phyloP scores from a whole-genome alignment of 1,284 basidiomycete species.

The Pascua guehoae region DNA sequence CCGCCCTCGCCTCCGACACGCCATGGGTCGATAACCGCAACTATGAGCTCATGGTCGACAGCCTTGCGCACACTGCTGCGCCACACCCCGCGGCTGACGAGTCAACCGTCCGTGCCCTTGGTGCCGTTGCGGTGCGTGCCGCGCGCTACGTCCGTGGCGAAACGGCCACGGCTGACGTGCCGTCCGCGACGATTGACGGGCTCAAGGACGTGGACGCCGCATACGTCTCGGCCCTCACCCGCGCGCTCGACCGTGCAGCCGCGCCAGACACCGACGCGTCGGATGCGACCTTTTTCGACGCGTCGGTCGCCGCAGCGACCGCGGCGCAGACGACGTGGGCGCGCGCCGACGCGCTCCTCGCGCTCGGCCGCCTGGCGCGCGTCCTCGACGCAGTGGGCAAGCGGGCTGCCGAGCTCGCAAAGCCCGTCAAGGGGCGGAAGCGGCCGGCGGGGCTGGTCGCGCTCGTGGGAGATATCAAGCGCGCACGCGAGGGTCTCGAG shows the following conservation, averaged over 20 bases:
- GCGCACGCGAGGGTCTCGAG: conserved; percentile 6
- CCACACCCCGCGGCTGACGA: conserved; percentile 5
- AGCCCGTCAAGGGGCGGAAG: conserved; percentile 28
- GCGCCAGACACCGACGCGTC: neutral
- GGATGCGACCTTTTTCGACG: neutral
- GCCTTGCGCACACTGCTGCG: neutral
- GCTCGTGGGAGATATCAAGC: conserved; percentile 5
- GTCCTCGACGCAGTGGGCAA: conserved; percentile 12
- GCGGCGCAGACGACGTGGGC: neutral
- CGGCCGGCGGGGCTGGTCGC: conserved; percentile 10
- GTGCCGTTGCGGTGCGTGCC: conserved; percentile 1
- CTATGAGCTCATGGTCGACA: conserved; percentile 9
- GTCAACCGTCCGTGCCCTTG: conserved; percentile 6
- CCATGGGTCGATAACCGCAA: conserved; percentile 18
- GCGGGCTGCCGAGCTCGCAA: conserved; percentile 12
- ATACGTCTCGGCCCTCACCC: conserved; percentile 3
- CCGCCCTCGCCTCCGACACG: neutral
- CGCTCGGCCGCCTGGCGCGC: conserved; percentile 6
- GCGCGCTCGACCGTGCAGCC: conserved; percentile 2
- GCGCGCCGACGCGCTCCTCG: neutral
- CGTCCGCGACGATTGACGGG: neutral
- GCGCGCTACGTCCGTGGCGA: conserved; percentile 6
- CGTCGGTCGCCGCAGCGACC: neutral
- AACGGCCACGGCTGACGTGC: neutral
- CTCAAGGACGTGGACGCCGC: conserved; percentile 2